Percentiles rank a stretch among this genome's conserved stretches.
Evolutionary conservation across 306 rosid species (phyloP).

Genomic region (Lablab purpureus): DNA sequence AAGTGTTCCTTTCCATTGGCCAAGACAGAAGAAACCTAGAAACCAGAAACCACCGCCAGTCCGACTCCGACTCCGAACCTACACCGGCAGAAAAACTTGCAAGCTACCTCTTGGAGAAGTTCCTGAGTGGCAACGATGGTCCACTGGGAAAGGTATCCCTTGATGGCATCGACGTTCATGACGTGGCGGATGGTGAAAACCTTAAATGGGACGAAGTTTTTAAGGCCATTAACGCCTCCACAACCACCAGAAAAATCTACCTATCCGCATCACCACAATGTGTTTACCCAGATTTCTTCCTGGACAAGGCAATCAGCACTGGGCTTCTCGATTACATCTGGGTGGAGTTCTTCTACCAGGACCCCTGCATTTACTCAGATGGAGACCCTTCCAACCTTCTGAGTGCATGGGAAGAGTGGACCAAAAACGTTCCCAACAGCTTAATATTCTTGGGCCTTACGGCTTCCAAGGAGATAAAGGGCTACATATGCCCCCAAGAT

Average conservation of each 20-base stretch:
- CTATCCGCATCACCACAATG: neutral
- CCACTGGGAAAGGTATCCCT: constrained; percentile 16
- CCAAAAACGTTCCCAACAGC: neutral
- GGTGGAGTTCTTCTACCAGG: constrained; percentile 62
- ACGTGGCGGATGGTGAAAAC: neutral
- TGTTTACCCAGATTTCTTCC: constrained; percentile 41
- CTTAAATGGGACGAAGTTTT: neutral
- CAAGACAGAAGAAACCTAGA: neutral
- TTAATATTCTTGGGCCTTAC: neutral
- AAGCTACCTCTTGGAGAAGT: neutral
- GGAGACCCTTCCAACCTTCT: constrained; percentile 35
- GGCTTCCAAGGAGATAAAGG: neutral
- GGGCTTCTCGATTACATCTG: constrained; percentile 59
- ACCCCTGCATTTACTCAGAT: constrained; percentile 40
- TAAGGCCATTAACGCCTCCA: neutral
- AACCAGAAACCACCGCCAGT: neutral
- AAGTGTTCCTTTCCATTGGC: constrained; percentile 16
- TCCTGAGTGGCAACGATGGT: neutral
- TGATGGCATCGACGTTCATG: constrained; percentile 30
- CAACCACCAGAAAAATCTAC: neutral
- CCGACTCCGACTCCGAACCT: neutral
- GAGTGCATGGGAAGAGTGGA: constrained; percentile 53
- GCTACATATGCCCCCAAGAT: neutral
- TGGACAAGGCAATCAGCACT: constrained; percentile 42
- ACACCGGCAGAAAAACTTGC: neutral